Base-by-base conservation (phyloP, 805 yeast genomes). In the Blastobotrys muscicola region DNA sequence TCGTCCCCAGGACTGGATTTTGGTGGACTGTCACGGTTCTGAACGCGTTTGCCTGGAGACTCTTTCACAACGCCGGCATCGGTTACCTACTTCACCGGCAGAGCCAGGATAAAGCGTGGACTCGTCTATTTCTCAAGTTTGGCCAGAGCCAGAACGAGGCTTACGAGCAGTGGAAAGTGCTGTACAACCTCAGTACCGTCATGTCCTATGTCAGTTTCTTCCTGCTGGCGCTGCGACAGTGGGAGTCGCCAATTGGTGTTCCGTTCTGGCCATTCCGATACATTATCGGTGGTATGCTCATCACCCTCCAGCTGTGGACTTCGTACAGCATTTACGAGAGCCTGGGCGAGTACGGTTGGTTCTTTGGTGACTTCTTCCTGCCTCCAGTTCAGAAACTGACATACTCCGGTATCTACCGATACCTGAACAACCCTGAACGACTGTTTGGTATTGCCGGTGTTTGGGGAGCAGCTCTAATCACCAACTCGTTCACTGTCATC, bases 291-390 rank as follows among this genome's bases (percentile, higher is more conserved):
- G 47, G 63, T 1, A 58, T 76, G 46, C 65, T 82, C 31, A 65
- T 80, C 11, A 51, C 70, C 6, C 66, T 84, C 26, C 94, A 84
- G 53, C 57, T 72, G 12, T 78, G 85, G 82, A 80, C 85, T 31
- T 77, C 82, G 51, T 53, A 69, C 16, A 82, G 85, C 29, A 82
- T 83, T 32, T 71, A 78, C 50, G 75, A 75, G 36, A 77, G 83
- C 40, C 76, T 84, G 50, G 90, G 90, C 2, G 82, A 81, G 48
- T 82, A 80, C 61, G 92, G 94, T n/a, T 84, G 92, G 92, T 84
- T 83, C 55, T 84, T 80, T 59, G 94, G 94, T 45, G 94, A 84
- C 60, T 84, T 84, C 62, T 84, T 83, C 61, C 65, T 82, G 45
- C 76, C 82, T 14, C 67, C 67, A 16, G 68, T 44, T 9, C 62